These are phyloP conservation scores for Corylus americana DNA, from an alignment of 306 rosid genomes.

Conservation along the genomic window DNA sequence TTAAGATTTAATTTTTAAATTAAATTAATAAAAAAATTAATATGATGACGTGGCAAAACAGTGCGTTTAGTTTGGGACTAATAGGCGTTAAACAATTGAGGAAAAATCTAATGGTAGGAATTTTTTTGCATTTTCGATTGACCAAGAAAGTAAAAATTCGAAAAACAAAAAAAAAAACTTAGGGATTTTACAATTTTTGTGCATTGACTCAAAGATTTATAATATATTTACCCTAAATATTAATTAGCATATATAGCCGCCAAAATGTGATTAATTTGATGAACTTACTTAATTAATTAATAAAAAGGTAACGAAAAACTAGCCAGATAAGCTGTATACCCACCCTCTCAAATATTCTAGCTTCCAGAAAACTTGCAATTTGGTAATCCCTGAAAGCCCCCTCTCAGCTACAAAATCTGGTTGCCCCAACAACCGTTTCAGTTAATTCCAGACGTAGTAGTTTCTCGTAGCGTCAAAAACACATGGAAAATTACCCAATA, in stretches of 20 bases:
- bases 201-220: too few species aligned
- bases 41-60: too few species aligned
- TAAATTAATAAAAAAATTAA: too few species aligned
- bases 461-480: neutral
- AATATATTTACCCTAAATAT: too few species aligned
- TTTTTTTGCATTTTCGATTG: too few species aligned
- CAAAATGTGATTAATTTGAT: neutral
- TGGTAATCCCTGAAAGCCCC: slow-evolving; percentile 20
- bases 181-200: too few species aligned
- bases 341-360: slow-evolving; percentile 5
- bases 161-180: too few species aligned
- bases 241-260: neutral
- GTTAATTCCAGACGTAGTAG: neutral
- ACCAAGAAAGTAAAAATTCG: too few species aligned
- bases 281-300: neutral
- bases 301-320: neutral
- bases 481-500: neutral
- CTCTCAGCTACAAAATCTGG: slow-evolving; percentile 24
- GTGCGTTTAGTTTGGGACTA: too few species aligned
- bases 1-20: too few species aligned
- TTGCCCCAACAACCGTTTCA: neutral
- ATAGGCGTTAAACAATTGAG: too few species aligned
- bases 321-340: neutral
- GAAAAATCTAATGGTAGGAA: too few species aligned
- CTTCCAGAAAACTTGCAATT: slow-evolving; percentile 4